phyloP scores from a whole-genome alignment of 768 basidiomycete genomes.

The Boletus eberwhitei region DNA sequence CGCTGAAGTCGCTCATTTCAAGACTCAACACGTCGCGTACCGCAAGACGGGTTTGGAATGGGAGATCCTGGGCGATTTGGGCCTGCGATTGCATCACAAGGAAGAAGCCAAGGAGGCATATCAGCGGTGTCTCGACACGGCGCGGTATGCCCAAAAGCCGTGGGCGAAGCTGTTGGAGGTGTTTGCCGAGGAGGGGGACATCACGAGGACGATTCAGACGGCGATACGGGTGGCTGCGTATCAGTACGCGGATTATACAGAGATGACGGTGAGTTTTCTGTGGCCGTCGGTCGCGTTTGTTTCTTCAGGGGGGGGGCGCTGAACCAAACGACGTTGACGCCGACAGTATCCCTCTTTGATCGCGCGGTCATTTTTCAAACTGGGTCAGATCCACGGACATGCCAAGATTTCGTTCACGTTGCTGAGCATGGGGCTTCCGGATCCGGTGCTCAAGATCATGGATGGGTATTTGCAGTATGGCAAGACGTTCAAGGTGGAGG shows the following conservation, averaged over 20 bases:
- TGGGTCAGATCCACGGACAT: slow-evolving; percentile 90
- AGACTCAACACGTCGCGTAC: slow-evolving; percentile 96
- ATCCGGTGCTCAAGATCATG: slow-evolving; percentile 89
- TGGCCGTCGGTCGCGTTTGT: background rate
- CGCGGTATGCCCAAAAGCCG: slow-evolving; percentile 85
- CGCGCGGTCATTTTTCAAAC: slow-evolving; percentile 87
- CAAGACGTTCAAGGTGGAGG: slow-evolving; percentile 83
- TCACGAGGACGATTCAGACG: slow-evolving; percentile 85
- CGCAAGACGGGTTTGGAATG: slow-evolving; percentile 96
- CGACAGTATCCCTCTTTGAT: slow-evolving; percentile 80
- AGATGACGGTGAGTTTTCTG: slow-evolving; percentile 67
- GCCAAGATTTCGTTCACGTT: slow-evolving; percentile 92
- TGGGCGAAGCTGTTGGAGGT: slow-evolving; percentile 93
- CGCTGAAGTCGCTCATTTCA: slow-evolving; percentile 98
- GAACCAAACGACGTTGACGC: no score
- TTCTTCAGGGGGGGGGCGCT: background rate
- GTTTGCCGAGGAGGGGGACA: slow-evolving; percentile 96
- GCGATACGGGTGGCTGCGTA: slow-evolving; percentile 93
- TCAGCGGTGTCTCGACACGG: slow-evolving; percentile 86
- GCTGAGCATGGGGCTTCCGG: slow-evolving; percentile 91
- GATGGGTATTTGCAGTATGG: slow-evolving; percentile 88
- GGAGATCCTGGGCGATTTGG: slow-evolving; percentile 97
- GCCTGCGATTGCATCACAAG: slow-evolving; percentile 90
- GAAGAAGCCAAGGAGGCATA: slow-evolving; percentile 99
- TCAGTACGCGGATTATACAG: slow-evolving; percentile 84